Evolutionary conservation across 192 early-diverging fungal species (phyloP), one percentile per base, ranked within the genome.

Genomic region (Coemansia sp.): DNA sequence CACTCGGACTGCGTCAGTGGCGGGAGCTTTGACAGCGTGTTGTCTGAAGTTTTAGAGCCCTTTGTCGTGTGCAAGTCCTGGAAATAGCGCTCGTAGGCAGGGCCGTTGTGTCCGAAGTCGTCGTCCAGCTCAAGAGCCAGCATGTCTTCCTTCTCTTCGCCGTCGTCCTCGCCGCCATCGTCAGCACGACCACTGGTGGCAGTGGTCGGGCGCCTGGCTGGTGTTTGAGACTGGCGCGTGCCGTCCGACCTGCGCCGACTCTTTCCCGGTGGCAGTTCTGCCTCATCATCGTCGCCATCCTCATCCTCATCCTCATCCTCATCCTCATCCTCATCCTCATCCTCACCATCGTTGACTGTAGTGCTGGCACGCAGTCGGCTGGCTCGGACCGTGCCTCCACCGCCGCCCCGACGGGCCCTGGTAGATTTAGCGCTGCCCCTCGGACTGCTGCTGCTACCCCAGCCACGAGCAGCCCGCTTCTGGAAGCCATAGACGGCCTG

Each of bases 11-110:
- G 89, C 10, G 90, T 84, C n/a, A 95, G 81, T n/a, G 75, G 71
- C 2, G 92, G 91, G 3, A 97, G 79, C 64, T 88, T 88, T 1
- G 92, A 86, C 16, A 97, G 85, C 2, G 94, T 95, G 80, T 93
- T 91, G 73, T 95, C 89, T 11, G 94, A 95, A 6, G 93, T 95
- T 56, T 84, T 79, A 11, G 72, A 61, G n/a, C 68, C 65, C 36
- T 68, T 64, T 31, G 68, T 69, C 21, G 70, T 67, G 36, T 90
- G 86, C 2, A 90, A 65, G 46, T 90, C 87, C 70, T 90, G 86
- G 66, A 96, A 96, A 72, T 94, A 96, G 55, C 85, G 85, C 65
- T 90, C 91, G 18, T 88, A 87, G 3, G 87, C 86, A 23, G 84
- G 74, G 0, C 67, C 70, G 14, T 28, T 43, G 6, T 58, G 59